Conservation (phyloP, 2,329 filamentous ascomycete species). For the Tolypocladium ophioglossoides region DNA sequence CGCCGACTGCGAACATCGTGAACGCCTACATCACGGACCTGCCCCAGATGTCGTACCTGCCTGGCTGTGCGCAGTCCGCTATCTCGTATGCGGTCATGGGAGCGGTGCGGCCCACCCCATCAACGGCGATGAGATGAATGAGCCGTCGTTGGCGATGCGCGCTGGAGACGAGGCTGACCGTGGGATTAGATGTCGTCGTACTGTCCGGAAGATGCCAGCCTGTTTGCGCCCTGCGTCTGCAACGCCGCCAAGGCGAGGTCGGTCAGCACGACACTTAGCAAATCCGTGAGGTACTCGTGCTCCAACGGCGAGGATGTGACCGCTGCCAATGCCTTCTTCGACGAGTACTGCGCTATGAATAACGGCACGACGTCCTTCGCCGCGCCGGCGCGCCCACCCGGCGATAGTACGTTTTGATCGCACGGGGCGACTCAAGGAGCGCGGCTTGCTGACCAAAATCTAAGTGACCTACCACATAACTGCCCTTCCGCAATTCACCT, state of each 20-base stretch:
- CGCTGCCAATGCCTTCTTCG: constrained; percentile 38
- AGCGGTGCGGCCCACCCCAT: constrained; percentile 9
- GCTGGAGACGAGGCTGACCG: no score
- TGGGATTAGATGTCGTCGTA: constrained; percentile 19
- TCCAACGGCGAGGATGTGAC: constrained; percentile 33
- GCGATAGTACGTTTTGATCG: constrained; percentile 31
- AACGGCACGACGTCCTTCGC: constrained; percentile 39
- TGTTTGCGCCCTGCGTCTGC: constrained; percentile 41
- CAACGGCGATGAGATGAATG: not conserved
- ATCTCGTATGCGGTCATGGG: constrained; percentile 20
- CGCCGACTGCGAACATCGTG: constrained; percentile 29
- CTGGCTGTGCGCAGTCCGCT: constrained; percentile 23
- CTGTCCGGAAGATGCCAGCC: constrained; percentile 28
- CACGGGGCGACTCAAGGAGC: no score
- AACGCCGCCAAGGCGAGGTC: constrained; percentile 34
- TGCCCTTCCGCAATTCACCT: constrained; percentile 33
- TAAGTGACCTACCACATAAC: constrained; percentile 45
- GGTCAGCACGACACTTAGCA: constrained; percentile 31
- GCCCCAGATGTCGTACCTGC: constrained; percentile 25
- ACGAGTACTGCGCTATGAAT: constrained; percentile 40
- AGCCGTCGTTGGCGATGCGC: not conserved
- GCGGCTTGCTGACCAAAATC: not conserved
- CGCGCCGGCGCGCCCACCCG: constrained; percentile 32
- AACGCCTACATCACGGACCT: constrained; percentile 40
- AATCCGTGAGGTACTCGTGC: constrained; percentile 32